Evolutionary conservation across 2,329 filamentous ascomycete genomes (phyloP).

Genomic region (Knoxdaviesia capensis): DNA sequence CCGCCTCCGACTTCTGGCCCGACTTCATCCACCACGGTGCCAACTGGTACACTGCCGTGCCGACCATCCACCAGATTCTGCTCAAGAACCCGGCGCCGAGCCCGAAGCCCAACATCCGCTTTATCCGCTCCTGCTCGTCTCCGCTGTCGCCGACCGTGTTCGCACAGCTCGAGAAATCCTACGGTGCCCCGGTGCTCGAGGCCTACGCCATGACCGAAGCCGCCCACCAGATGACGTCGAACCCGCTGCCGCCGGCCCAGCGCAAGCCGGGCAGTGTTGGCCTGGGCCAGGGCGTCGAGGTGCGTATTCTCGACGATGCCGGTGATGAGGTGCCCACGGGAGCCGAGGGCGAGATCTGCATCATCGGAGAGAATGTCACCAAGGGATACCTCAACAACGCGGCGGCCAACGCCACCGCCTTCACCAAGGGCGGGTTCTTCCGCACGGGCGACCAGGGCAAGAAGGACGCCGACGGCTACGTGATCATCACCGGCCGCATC

Average conservation of each 20-base stretch:
- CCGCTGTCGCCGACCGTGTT: conserved; percentile 68
- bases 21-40: conserved; percentile 56
- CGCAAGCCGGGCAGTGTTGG: conserved; percentile 69
- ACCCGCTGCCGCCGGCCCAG: conserved; percentile 48
- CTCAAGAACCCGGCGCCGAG: conserved; percentile 51
- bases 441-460: conserved; percentile 75
- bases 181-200: conserved; percentile 65
- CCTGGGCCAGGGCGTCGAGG: conserved; percentile 62
- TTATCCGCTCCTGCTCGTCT: conserved; percentile 75
- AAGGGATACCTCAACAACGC: conserved; percentile 72
- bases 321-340: conserved; percentile 51
- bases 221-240: conserved; percentile 68
- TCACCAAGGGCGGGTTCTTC: conserved; percentile 63
- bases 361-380: conserved; percentile 66
- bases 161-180: conserved; percentile 55
- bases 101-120: conserved; percentile 54
- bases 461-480: conserved; percentile 59
- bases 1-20: conserved; percentile 62
- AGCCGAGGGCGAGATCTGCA: conserved; percentile 62
- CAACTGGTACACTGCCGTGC: conserved; percentile 88
- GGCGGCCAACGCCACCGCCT: conserved; percentile 52
- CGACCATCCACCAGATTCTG: conserved; percentile 79
- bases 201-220: conserved; percentile 90
- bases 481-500: conserved; percentile 77
- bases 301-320: conserved; percentile 53